Evolutionary conservation across 306 rosid species (phyloP), one percentile per base, ranked within the genome.

Genomic region (Nissolia schottii): DNA sequence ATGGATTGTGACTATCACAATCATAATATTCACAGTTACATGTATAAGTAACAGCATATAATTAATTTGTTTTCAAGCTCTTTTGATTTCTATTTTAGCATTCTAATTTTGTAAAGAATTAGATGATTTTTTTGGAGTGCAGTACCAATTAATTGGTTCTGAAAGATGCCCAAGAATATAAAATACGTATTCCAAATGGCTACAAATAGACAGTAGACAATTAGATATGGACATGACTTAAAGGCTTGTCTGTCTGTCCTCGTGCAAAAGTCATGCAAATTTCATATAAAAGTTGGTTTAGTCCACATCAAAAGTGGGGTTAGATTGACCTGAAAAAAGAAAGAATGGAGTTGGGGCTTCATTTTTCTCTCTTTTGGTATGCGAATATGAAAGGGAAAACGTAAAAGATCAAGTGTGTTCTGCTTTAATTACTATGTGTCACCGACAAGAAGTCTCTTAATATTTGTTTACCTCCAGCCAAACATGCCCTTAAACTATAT

Each of bases 141-240:
- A n/a, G n/a, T 13, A 50, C 24, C n/a, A n/a, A 48, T 73, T 73
- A 60, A 72, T 73, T 43, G 1, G 60, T 45, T 48, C 2, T 34
- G n/a, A 35, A 51, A 63, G 78, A 61, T 73, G 64, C 64, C 37
- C 23, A 62, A 25, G 49, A 59, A 62, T 13, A 19, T 49, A 56
- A n/a, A 19, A 68, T 15, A 12, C 6, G 55, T 1, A 6, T 64
- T 81, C 83, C 83, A 70, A 82, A 67, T 78, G 87, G 18, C 73
- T 12, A 66, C 77, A 80, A 76, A 83, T 70, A 61, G 84, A 80
- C 68, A 68, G 70, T 61, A 76, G 80, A 80, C 83, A 80, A 70
- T 43, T 55, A 51, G 82, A 83, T 49, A 32, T 62, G 71, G 87
- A 83, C 87, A 35, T 70, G 40, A 63, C 85, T 43, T 63, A 48